Conservation (phyloP, 495 filamentous ascomycete genomes). For the Venustampulla echinocandica region DNA sequence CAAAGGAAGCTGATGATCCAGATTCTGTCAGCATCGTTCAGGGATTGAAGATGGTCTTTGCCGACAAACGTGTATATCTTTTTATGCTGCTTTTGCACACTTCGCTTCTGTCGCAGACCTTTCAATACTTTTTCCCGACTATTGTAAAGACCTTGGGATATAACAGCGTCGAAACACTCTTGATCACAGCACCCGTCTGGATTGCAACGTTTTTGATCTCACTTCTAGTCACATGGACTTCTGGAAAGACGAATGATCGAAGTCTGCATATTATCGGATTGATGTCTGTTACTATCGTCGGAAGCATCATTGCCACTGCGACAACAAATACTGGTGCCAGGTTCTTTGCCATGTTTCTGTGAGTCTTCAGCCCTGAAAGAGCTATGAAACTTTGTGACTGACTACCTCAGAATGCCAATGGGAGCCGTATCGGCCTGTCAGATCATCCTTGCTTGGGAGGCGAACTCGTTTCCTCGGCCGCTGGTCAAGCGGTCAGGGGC, state of each 20-base stretch:
- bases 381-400: neutral
- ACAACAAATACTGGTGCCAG: constrained; percentile 37
- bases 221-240: constrained; percentile 15
- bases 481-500: constrained; percentile 44
- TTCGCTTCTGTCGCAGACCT: constrained; percentile 18
- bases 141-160: constrained; percentile 25
- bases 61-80: constrained; percentile 14
- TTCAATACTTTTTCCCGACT: constrained; percentile 25
- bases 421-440: constrained; percentile 39
- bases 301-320: constrained; percentile 13
- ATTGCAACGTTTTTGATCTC: constrained; percentile 18
- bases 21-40: constrained; percentile 8
- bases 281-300: constrained; percentile 10
- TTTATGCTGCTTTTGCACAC: constrained; percentile 18
- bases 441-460: constrained; percentile 45
- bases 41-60: constrained; percentile 18
- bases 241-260: constrained; percentile 8
- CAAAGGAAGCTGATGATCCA: constrained; percentile 15
- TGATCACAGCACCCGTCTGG: constrained; percentile 24
- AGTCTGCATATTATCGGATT: constrained; percentile 14
- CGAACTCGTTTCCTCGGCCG: constrained; percentile 43
- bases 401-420: constrained; percentile 35
- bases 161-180: constrained; percentile 28
- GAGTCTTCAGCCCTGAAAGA: neutral
- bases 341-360: constrained; percentile 42